Evolutionary conservation across 2,329 filamentous ascomycete species (phyloP), one percentile per base, ranked within the genome.

Genomic region (Tricladium varicosporioides): DNA sequence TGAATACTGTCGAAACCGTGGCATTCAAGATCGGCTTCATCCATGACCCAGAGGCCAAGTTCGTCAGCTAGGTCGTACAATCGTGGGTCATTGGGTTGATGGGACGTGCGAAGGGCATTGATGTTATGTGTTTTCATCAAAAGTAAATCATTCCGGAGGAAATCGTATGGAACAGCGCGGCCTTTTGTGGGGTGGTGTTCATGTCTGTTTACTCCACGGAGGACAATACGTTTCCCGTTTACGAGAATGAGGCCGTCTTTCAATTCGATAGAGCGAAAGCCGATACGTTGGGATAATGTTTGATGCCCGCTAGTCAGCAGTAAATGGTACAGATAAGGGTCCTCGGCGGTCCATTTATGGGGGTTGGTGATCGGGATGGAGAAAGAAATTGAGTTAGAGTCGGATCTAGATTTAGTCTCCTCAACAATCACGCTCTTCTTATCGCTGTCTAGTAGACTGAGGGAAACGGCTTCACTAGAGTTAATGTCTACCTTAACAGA

Each of bases 21-120:
- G 59, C 80, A 82, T 60, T 80, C 78, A 1, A 80, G 60, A 63
- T 80, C 78, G 0, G 78, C 77, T 67, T 80, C 78, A 53, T 79
- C 77, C 61, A 81, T 79, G 11, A 81, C 79, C 80, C 83, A 88
- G 10, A 88, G 73, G 10, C 85, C 85, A 15, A 87, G 75, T 67
- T 87, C 83, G 60, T 88, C 84, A 5, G 81, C 81, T 1, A 88
- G 71, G 51, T 84, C 81, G 31, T 84, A 81, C 1, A 88, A 65
- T 2, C 75, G 73, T 1, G 81, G 80, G 61, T 87, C 79, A n/a
- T 82, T 84, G 0, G 86, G 84, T 59, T 90, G 85, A 66, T 91
- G 87, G 1, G 81, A 86, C 51, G 82, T 86, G 0, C 87, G 83
- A 5, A 91, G 76, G 0, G 87, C 83, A 61, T 91, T 90, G 72